These are phyloP conservation scores for Zygnema cylindricum DNA, from an alignment of 139 green algal species.

Conservation along the genomic window DNA sequence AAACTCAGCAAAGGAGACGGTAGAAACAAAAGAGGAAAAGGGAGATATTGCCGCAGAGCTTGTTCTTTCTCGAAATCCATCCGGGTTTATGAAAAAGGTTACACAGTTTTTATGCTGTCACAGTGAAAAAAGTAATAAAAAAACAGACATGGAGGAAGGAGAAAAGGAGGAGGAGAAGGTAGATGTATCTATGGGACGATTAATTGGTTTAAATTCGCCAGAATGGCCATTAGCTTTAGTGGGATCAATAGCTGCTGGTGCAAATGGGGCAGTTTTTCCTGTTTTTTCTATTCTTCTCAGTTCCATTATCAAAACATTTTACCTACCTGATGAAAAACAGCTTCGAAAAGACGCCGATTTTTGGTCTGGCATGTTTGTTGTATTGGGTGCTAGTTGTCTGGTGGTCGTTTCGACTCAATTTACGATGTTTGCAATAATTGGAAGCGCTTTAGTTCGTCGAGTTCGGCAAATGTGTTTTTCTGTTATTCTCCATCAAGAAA, in stretches of 20 bases:
- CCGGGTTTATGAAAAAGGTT: background rate
- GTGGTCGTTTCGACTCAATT: conserved; percentile 41
- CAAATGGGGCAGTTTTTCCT: conserved; percentile 59
- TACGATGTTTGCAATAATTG: conserved; percentile 54
- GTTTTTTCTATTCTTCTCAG: conserved; percentile 62
- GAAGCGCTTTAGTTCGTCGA: conserved; percentile 46
- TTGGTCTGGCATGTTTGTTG: conserved; percentile 54
- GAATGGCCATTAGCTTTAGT: conserved; percentile 48
- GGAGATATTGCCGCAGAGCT: background rate
- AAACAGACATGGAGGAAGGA: background rate
- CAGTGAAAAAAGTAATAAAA: background rate
- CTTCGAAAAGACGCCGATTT: conserved; percentile 44
- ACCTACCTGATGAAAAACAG: conserved; percentile 29
- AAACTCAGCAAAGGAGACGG: no score
- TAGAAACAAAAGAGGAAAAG: no score
- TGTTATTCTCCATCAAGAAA: conserved; percentile 64
- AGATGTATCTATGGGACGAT: conserved; percentile 20
- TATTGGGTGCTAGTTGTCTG: conserved; percentile 22
- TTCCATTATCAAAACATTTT: conserved; percentile 60
- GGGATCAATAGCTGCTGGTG: conserved; percentile 29
- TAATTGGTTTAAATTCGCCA: conserved; percentile 30
- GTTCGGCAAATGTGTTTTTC: conserved; percentile 57
- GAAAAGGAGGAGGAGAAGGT: background rate
- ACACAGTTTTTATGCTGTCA: background rate
- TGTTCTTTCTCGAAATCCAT: no score